A percentile compares a stretch with the other conserved stretches of the same genome.
These are phyloP conservation scores for Candida hispaniensis DNA, from an alignment of 805 yeast genomes.

Conservation along the genomic window DNA sequence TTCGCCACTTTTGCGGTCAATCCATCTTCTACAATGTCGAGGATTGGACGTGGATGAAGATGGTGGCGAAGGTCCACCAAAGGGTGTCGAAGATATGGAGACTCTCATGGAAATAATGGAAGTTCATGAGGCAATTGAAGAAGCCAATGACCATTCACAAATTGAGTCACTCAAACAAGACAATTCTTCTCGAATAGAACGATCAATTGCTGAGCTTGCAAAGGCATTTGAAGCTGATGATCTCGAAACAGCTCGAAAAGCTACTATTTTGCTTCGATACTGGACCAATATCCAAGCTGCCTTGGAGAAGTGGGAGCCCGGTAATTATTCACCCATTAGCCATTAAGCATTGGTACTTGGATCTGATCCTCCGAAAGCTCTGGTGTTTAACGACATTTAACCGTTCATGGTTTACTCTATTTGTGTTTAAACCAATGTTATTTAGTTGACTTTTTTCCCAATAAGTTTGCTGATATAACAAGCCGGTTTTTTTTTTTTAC, in stretches of 20 bases:
- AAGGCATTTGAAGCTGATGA: slow-evolving; percentile 38
- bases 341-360: too few species aligned
- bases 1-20: slow-evolving; percentile 62
- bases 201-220: slow-evolving; percentile 37
- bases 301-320: slow-evolving; percentile 13
- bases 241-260: slow-evolving; percentile 49
- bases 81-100: slow-evolving; percentile 33
- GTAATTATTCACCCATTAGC: slow-evolving; percentile 12
- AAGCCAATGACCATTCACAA: slow-evolving; percentile 49
- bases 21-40: slow-evolving; percentile 40
- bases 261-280: slow-evolving; percentile 65
- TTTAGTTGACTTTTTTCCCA: too few species aligned
- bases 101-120: slow-evolving; percentile 70
- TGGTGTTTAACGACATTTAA: too few species aligned
- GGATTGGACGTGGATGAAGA: slow-evolving; percentile 42
- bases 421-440: too few species aligned
- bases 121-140: slow-evolving; percentile 72
- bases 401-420: too few species aligned
- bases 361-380: too few species aligned
- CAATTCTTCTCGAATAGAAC: slow-evolving; percentile 46
- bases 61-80: slow-evolving; percentile 32
- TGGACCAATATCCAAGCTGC: slow-evolving; percentile 53
- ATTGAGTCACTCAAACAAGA: slow-evolving; percentile 41
- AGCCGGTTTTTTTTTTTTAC: too few species aligned
- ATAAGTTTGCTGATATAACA: too few species aligned